Percentiles rank a stretch among this genome's conserved stretches.
Conservation (phyloP, 1,284 basidiomycete genomes). For the Pyrrhoderma noxium region DNA sequence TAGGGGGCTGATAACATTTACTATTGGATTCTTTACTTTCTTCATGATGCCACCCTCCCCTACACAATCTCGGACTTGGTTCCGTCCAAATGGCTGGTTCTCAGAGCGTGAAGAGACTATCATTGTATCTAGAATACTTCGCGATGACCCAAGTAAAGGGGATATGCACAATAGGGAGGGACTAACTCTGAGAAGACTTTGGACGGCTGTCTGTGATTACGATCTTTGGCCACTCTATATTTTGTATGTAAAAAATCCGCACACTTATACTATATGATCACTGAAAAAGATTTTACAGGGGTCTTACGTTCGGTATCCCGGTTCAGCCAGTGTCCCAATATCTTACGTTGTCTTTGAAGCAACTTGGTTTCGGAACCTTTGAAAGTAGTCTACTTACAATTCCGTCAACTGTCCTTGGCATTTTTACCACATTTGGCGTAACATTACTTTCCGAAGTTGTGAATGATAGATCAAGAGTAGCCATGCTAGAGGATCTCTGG, state of each 20-base stretch:
- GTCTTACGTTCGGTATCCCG: conserved; percentile 42
- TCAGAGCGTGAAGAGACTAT: conserved; percentile 47
- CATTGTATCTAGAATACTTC: conserved; percentile 49
- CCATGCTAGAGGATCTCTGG: conserved; percentile 47
- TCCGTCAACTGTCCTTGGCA: conserved; percentile 39
- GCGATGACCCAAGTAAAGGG: conserved; percentile 62
- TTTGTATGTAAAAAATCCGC: conserved; percentile 27
- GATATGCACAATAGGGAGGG: conserved; percentile 78
- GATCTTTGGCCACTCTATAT: conserved; percentile 68
- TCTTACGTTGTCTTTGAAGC: conserved; percentile 52
- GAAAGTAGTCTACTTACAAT: conserved; percentile 56
- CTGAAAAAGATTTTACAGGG: conserved; percentile 24
- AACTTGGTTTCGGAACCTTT: conserved; percentile 57
- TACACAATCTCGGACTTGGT: conserved; percentile 62
- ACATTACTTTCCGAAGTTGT: conserved; percentile 40
- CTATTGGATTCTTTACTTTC: conserved; percentile 55
- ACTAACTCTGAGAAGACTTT: conserved; percentile 47
- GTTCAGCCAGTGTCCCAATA: conserved; percentile 49
- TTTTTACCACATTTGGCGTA: conserved; percentile 38
- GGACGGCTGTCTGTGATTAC: conserved; percentile 52
- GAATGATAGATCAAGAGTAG: conserved; percentile 38
- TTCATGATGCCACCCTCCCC: conserved; percentile 65
- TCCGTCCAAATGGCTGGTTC: conserved; percentile 67
- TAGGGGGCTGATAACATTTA: conserved; percentile 34
- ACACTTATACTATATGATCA: background rate